Evolutionary conservation across 352 stramenopile genomes (phyloP).

Genomic region (Globisporangium middletonii): DNA sequence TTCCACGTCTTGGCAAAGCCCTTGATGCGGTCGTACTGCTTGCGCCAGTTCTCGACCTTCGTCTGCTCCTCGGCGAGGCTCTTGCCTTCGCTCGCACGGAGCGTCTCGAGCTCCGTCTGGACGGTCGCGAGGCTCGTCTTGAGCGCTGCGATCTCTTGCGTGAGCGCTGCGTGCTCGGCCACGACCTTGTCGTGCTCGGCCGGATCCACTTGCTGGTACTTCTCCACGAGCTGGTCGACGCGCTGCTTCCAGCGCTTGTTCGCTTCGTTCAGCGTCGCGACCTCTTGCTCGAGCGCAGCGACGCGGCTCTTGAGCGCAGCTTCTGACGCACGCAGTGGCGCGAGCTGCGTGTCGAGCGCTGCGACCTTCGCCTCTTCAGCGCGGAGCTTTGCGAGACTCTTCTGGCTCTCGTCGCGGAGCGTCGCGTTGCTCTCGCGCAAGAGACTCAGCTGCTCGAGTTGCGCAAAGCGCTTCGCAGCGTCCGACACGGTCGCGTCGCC

Average conservation of each 20-base stretch:
- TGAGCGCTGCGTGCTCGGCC: constrained; percentile 45
- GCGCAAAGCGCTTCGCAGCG: constrained; percentile 46
- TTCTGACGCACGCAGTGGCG: constrained; percentile 41
- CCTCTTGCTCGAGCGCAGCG: constrained; percentile 56
- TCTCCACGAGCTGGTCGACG: constrained; percentile 78
- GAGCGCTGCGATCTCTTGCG: constrained; percentile 37
- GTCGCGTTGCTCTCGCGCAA: constrained; percentile 77
- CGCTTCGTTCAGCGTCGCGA: constrained; percentile 45
- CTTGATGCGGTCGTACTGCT: constrained; percentile 79
- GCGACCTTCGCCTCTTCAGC: constrained; percentile 43
- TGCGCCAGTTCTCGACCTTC: constrained; percentile 61
- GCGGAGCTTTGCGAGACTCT: constrained; percentile 45
- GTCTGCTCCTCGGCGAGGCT: constrained; percentile 55
- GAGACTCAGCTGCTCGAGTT: constrained; percentile 70
- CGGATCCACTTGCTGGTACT: constrained; percentile 78
- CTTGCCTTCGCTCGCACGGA: constrained; percentile 40
- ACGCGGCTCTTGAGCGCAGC: constrained; percentile 39
- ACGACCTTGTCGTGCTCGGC: constrained; percentile 66
- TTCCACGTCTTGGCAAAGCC: constrained; percentile 83
- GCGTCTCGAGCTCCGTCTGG: constrained; percentile 40
- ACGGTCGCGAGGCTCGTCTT: constrained; percentile 33
- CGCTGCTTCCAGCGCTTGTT: constrained; percentile 78
- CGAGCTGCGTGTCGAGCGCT: constrained; percentile 43
- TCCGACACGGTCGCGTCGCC: constrained; percentile 6
- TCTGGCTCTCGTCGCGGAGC: constrained; percentile 65